These are phyloP conservation scores for Claviceps fusiformis DNA, from an alignment of 2,329 filamentous ascomycete genomes.

Conservation along the genomic window DNA sequence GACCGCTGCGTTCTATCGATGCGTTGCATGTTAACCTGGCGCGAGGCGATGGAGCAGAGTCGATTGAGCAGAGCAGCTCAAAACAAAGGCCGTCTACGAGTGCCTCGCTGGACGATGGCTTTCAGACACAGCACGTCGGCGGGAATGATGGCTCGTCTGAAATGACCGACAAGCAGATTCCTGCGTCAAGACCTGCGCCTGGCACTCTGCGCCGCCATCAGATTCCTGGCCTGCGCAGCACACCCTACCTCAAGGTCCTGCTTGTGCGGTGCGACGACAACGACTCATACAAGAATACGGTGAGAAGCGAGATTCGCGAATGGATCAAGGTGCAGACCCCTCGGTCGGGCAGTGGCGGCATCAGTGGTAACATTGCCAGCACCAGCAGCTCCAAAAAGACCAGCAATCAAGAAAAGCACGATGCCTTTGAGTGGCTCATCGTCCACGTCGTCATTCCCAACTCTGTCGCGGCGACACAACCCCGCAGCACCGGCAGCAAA, in stretches of 20 bases:
- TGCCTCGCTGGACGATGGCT: slow-evolving; percentile 40
- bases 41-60: slow-evolving; percentile 40
- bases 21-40: slow-evolving; percentile 82
- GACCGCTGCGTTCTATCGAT: slow-evolving; percentile 84
- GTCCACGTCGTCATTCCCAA: slow-evolving; percentile 86
- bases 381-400: slow-evolving; percentile 29
- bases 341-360: slow-evolving; percentile 27
- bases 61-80: slow-evolving; percentile 18
- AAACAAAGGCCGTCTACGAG: slow-evolving; percentile 19
- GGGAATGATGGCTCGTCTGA: slow-evolving; percentile 26
- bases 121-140: slow-evolving; percentile 41
- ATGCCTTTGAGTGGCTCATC: slow-evolving; percentile 92
- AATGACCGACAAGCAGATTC: slow-evolving; percentile 20
- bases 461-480: slow-evolving; percentile 65
- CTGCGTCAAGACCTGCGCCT: slow-evolving; percentile 19
- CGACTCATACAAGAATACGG: slow-evolving; percentile 75
- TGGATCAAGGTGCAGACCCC: slow-evolving; percentile 76
- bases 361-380: slow-evolving; percentile 15
- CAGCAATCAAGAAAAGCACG: slow-evolving; percentile 76
- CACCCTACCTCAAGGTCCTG: slow-evolving; percentile 84
- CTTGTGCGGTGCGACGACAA: slow-evolving; percentile 90
- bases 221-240: slow-evolving; percentile 83
- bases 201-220: slow-evolving; percentile 59
- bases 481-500: slow-evolving; percentile 42
- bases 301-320: slow-evolving; percentile 67